phyloP scores from a whole-genome alignment of 306 rosid genomes.

The Ziziphus jujuba region DNA sequence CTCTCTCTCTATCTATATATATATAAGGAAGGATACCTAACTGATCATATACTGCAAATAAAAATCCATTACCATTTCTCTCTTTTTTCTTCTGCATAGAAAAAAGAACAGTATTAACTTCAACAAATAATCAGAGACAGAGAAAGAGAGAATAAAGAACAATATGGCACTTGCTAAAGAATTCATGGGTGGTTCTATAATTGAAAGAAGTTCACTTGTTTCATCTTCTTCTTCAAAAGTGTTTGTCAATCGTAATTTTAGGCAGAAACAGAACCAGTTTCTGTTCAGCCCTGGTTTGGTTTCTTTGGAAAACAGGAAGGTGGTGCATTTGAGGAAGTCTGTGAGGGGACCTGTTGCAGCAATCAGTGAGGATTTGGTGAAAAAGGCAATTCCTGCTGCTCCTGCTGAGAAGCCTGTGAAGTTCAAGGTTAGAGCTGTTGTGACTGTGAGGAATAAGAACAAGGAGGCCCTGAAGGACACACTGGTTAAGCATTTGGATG shows the following conservation, averaged over 20 bases:
- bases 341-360: slow-evolving; percentile 70
- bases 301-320: slow-evolving; percentile 36
- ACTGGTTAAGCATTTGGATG: slow-evolving; percentile 67
- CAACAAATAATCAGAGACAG: background rate
- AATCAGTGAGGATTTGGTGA: slow-evolving; percentile 69
- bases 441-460: slow-evolving; percentile 83
- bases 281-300: slow-evolving; percentile 32
- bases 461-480: slow-evolving; percentile 75
- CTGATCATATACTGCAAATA: slow-evolving; percentile 20
- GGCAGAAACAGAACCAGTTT: slow-evolving; percentile 22
- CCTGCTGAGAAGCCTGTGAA: slow-evolving; percentile 56
- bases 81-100: slow-evolving; percentile 8
- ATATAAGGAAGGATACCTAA: slow-evolving; percentile 3
- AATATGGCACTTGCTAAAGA: slow-evolving; percentile 64
- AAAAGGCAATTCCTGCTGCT: slow-evolving; percentile 21
- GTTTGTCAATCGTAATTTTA: slow-evolving; percentile 19
- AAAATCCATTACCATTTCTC: slow-evolving; percentile 8
- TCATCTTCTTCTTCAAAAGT: slow-evolving; percentile 29
- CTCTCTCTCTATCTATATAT: slow-evolving; percentile 1
- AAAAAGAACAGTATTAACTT: background rate
- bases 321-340: slow-evolving; percentile 38
- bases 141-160: background rate
- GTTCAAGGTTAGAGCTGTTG: slow-evolving; percentile 79
- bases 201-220: slow-evolving; percentile 43
- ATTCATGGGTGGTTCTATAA: slow-evolving; percentile 43